Evolutionary conservation across 2,329 filamentous ascomycete genomes (phyloP).

Genomic region (Aspergillus floridensis): DNA sequence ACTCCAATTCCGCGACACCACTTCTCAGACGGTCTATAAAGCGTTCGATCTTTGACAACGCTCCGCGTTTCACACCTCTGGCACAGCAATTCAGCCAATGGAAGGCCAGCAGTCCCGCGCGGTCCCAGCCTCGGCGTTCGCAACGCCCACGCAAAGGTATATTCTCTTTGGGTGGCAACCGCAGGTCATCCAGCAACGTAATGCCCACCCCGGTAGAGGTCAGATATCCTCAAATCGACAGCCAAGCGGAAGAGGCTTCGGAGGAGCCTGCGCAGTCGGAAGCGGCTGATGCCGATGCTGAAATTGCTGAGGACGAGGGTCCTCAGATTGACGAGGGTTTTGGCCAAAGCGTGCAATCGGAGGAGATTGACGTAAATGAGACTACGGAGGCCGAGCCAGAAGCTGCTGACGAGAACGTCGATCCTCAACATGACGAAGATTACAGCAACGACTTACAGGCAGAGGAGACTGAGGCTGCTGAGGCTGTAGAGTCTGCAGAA

Average conservation of each 20-base stretch:
- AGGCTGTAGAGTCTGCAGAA: neutral
- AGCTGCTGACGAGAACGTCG: neutral
- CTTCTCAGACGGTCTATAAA: neutral
- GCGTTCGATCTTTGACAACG: constrained; percentile 21
- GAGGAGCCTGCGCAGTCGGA: constrained; percentile 15
- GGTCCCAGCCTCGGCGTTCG: constrained; percentile 25
- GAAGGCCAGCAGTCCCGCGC: constrained; percentile 59
- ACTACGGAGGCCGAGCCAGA: neutral
- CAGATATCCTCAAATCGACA: constrained; percentile 23
- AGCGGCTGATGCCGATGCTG: neutral
- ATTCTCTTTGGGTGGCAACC: constrained; percentile 36
- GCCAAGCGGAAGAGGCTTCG: constrained; percentile 15
- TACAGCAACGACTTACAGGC: no score
- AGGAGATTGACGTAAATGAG: neutral
- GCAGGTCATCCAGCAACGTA: constrained; percentile 18
- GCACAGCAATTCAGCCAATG: constrained; percentile 62
- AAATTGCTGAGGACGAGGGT: neutral
- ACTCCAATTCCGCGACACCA: neutral
- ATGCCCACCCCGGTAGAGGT: constrained; percentile 14
- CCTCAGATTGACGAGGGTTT: neutral
- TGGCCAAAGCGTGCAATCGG: neutral
- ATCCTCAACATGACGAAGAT: neutral
- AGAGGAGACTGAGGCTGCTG: neutral
- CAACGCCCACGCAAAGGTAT: constrained; percentile 27
- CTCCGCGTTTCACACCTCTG: constrained; percentile 63